Percentiles rank a stretch among this genome's conserved stretches.
Evolutionary conservation across 306 rosid species (phyloP).

Genomic region (Canavalia gladiata): DNA sequence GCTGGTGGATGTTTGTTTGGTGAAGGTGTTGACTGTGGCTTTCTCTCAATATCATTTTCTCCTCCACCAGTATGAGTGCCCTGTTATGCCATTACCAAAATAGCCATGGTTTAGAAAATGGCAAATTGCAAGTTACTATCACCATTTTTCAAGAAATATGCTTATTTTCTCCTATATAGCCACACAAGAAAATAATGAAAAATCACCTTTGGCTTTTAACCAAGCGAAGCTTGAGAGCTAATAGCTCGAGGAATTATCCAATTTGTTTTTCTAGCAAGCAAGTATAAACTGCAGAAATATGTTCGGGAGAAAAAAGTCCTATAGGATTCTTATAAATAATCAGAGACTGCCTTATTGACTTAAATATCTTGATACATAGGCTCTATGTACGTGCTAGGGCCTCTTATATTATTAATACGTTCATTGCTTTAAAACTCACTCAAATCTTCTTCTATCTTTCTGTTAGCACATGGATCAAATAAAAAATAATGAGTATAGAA

Average conservation of each 20-base stretch:
- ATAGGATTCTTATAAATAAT: not conserved
- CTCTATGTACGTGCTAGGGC: not conserved
- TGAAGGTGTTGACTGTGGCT: slow-evolving; percentile 53
- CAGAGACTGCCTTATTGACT: not conserved
- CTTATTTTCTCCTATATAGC: not conserved
- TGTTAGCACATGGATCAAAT: not conserved
- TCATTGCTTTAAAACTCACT: not conserved
- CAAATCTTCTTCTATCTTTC: not conserved
- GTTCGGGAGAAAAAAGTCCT: not conserved
- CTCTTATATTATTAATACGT: not conserved
- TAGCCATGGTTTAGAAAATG: slow-evolving; percentile 40
- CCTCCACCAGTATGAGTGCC: slow-evolving; percentile 53
- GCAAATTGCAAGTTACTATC: slow-evolving; percentile 28
- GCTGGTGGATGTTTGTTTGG: slow-evolving; percentile 52
- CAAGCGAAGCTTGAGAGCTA: slow-evolving; percentile 24
- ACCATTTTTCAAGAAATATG: slow-evolving; percentile 2
- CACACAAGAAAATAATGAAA: not conserved
- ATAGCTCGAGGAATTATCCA: not conserved
- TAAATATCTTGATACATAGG: not conserved
- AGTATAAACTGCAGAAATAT: slow-evolving; percentile 15
- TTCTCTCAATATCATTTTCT: slow-evolving; percentile 62
- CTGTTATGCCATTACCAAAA: slow-evolving; percentile 53
- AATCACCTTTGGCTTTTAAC: slow-evolving; percentile 26
- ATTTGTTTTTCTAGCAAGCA: slow-evolving; percentile 17
- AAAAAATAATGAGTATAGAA: not conserved